Evolutionary conservation across 2,329 filamentous ascomycete genomes (phyloP), one percentile per base, ranked within the genome.

Genomic region (Madurella mycetomatis): DNA sequence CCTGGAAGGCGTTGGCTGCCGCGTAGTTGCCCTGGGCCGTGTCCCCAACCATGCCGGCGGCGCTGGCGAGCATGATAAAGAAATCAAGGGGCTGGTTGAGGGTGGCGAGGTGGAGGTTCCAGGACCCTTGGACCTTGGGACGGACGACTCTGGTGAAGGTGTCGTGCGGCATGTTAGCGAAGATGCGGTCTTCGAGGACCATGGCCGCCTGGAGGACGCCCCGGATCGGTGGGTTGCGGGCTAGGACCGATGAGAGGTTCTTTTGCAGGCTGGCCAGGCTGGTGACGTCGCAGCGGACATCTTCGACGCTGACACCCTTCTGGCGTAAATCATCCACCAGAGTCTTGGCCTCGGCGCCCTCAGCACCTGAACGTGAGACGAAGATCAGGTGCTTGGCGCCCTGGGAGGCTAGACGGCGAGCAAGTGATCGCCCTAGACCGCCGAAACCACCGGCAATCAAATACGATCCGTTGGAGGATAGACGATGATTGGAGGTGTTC

Each of bases 361-460:
- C 25, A 7, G 25, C 25, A 25, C 25, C 25, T 25, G 25, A 25
- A 7, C 72, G 66, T 9, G 71, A 73, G 2, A 75, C 65, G 45
- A 74, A 67, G 4, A 72, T 63, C 4, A 77, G 60, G 47, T 69
- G 60, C 12, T 66, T 64, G 1, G 74, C 75, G 0, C 74, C 75
- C 34, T 66, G 64, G 2, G 68, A 63, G 1, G 66, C 69, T 60
- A 75, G 64, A 64, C 66, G 70, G 12, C 47, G 53, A 12, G 69
- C 66, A 19, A 72, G 65, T 34, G 61, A 64, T 31, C 64, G 63
- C 16, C 73, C 73, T 1, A 75, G 61, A 25, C 70, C 72, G 18
- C 72, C 70, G 1, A 70, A 62, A 4, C 72, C 72, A 49, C 73
- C 73, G 17, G 66, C 65, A 9, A 75, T 54, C 1, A 75, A 54